Conservation (phyloP, 768 basidiomycete genomes). For the Phlebiopsis flavidoalba region DNA sequence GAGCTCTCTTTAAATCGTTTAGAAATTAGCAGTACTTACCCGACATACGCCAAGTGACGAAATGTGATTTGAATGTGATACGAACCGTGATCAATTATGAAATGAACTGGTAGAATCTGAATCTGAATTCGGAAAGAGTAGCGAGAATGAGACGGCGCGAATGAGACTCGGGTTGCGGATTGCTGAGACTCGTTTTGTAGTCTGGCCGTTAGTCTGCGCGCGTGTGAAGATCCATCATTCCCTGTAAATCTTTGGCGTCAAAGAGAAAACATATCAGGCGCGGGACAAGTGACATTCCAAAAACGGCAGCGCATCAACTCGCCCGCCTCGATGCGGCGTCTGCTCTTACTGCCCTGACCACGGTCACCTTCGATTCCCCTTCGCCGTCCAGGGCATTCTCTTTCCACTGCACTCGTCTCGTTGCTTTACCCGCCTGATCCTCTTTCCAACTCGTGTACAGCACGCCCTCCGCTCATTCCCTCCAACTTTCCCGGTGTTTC, state of each 20-base stretch:
- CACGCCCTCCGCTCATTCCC: slow-evolving; percentile 60
- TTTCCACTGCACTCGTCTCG: neutral
- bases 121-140: no score
- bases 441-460: slow-evolving; percentile 60
- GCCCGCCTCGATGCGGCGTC: neutral
- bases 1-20: neutral
- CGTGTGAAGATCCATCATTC: neutral
- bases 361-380: neutral
- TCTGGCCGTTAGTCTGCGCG: no score
- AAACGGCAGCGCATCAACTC: neutral
- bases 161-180: no score
- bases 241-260: neutral
- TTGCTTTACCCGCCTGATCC: slow-evolving; percentile 7
- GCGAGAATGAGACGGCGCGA: no score
- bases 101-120: no score
- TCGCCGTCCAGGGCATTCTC: neutral
- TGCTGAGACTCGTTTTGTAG: no score
- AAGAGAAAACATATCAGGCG: neutral
- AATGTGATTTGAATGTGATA: no score
- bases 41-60: no score
- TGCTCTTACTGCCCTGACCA: neutral
- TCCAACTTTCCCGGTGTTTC: slow-evolving; percentile 18
- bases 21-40: no score
- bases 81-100: no score
- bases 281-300: neutral